Base-by-base conservation (phyloP, 2,329 filamentous ascomycete genomes). In the Dryadomyces sulphureus region DNA sequence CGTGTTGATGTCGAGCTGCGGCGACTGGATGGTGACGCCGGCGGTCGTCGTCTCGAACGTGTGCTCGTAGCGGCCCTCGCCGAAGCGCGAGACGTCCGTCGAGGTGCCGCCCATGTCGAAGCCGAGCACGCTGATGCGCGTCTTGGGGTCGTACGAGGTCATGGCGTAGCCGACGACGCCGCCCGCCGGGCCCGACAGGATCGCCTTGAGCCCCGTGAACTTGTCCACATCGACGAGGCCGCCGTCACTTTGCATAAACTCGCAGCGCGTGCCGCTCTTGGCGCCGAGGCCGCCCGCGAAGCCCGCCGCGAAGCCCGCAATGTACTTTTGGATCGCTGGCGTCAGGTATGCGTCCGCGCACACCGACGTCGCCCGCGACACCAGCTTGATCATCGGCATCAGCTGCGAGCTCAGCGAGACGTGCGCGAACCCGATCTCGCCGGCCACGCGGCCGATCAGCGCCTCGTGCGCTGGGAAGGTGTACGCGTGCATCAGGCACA, bases 1-100 rank as follows among this genome's bases (percentile, higher is more conserved):
- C 0, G 89, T 95, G 61, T 94, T 94, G 65, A 94, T 94, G 57
- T 94, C 88, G 0, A 94, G 72, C 57, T 94, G 88, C 0, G 88
- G 88, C 0, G 84, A 88, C 56, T 94, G 88, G 20, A 94, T 92
- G 0, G 87, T 89, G 1, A 94, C 84, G 16, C 88, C 89, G 0
- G 89, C 88, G 1, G 34, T 49, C 2, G 77, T 81, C 1, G 77
- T 81, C 54, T 81, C 79, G 51, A 83, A 82, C 5, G 81, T 75
- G 53, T 84, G 79, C 49, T 84, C 79, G 52, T 25, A 36, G 36
- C 36, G 36, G 19, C 81, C 76, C 46, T 75, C 65, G 22, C 79
- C 84, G 54, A 89, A 94, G 40, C 89, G 72, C 32, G 85, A 92
- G 9, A 94, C 86, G 60, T 95, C 89, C 2, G 89, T 95, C 48